Percentiles rank a stretch among this genome's conserved stretches.
These are phyloP conservation scores for Rhodotorula sp. DNA, from an alignment of 1,284 basidiomycete species.

Conservation along the genomic window DNA sequence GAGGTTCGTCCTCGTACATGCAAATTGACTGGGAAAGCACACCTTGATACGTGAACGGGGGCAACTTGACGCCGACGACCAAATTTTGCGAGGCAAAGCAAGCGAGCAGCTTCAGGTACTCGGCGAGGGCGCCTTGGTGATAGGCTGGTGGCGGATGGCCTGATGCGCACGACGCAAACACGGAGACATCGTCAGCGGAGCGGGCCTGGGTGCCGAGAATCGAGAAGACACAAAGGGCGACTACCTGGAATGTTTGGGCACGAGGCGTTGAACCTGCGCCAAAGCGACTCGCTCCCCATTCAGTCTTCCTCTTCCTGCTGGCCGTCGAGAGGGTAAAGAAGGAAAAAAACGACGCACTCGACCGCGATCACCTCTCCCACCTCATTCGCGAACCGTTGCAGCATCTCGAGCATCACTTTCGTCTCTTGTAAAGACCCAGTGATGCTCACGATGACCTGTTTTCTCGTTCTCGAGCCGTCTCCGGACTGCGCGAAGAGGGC, in stretches of 20 bases:
- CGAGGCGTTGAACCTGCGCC: slow-evolving; percentile 61
- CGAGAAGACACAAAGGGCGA: no score
- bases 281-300: no score
- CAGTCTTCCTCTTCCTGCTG: no score
- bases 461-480: slow-evolving; percentile 55
- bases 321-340: no score
- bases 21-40: neutral
- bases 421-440: slow-evolving; percentile 60
- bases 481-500: slow-evolving; percentile 31
- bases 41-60: slow-evolving; percentile 64
- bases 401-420: slow-evolving; percentile 57
- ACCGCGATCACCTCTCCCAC: slow-evolving; percentile 58
- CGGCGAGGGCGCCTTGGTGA: slow-evolving; percentile 49
- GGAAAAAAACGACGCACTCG: slow-evolving; percentile 50
- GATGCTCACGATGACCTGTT: slow-evolving; percentile 73
- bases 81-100: slow-evolving; percentile 56
- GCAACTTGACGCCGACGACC: slow-evolving; percentile 73
- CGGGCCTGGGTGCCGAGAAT: no score
- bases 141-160: slow-evolving; percentile 64
- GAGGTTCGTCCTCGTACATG: no score
- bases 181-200: no score
- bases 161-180: neutral
- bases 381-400: slow-evolving; percentile 60
- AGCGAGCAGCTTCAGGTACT: slow-evolving; percentile 57
- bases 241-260: slow-evolving; percentile 53